A percentile compares a stretch with the other conserved stretches of the same genome.
phyloP scores from a whole-genome alignment of 2,329 filamentous ascomycete species.

The Botrytis hyacinthi region DNA sequence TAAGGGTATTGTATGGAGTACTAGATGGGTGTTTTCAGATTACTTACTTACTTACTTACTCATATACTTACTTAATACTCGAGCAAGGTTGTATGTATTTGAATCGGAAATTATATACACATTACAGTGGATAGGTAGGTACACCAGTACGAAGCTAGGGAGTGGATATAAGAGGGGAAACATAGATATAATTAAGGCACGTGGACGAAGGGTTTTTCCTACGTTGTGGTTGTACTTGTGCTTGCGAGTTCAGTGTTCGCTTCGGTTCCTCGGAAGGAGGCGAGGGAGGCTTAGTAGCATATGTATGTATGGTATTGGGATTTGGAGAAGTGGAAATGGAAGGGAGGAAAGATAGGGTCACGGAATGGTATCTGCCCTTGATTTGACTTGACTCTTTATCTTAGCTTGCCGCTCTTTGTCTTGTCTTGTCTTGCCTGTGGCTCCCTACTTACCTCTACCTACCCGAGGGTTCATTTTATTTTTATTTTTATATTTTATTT shows the following conservation, averaged over 20 bases:
- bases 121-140: neutral
- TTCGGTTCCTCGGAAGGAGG: neutral
- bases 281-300: neutral
- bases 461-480: neutral
- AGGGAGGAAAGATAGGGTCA: neutral
- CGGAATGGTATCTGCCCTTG: neutral
- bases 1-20: too few species aligned
- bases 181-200: neutral
- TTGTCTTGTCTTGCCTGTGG: neutral
- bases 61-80: too few species aligned
- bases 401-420: neutral
- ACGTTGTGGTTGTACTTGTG: neutral
- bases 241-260: neutral
- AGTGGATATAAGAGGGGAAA: neutral
- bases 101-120: neutral
- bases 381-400: neutral
- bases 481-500: neutral
- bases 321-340: neutral
- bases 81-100: too few species aligned
- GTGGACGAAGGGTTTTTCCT: neutral
- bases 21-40: too few species aligned
- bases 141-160: too few species aligned
- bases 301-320: neutral
- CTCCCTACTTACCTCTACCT: too few species aligned
- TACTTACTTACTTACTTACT: too few species aligned